Percentiles rank a stretch among this genome's conserved stretches.
Conservation (phyloP, 139 green algal genomes). For the Zygnema cylindricum region DNA sequence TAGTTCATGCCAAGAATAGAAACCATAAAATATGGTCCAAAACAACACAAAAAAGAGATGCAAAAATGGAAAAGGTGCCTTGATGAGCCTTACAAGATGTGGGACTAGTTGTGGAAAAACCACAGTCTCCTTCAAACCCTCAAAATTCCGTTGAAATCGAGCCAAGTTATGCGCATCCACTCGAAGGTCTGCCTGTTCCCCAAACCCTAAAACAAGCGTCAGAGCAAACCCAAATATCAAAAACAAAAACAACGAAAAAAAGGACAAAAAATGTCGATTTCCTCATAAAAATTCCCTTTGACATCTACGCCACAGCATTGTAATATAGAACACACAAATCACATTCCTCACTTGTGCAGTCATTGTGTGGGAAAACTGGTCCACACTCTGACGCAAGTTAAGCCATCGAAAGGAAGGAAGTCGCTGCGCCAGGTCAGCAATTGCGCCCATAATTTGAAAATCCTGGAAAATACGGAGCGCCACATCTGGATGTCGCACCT, state of each 20-base stretch:
- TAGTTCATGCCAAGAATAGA: too few relatives aligned
- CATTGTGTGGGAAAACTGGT: constrained; percentile 68
- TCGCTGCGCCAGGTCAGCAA: constrained; percentile 44
- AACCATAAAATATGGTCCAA: too few relatives aligned
- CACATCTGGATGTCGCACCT: constrained; percentile 63
- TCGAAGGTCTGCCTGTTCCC: neutral
- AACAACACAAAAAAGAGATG: too few relatives aligned
- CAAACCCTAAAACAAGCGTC: neutral
- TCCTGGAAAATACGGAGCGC: constrained; percentile 56
- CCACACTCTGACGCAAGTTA: constrained; percentile 57
- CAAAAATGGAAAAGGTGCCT: too few relatives aligned
- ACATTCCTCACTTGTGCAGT: constrained; percentile 73
- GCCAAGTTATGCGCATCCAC: neutral
- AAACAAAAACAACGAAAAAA: constrained; percentile 28
- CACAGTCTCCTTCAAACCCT: constrained; percentile 68
- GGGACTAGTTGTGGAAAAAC: neutral
- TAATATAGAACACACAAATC: too few relatives aligned
- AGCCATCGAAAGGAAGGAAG: constrained; percentile 49
- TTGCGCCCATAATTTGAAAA: constrained; percentile 59
- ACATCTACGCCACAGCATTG: too few relatives aligned
- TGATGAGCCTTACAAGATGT: constrained; percentile 28
- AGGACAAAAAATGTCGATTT: too few relatives aligned
- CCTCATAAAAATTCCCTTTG: too few relatives aligned
- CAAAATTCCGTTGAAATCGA: constrained; percentile 77
- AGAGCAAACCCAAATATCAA: too few relatives aligned